These are phyloP conservation scores for Alternaria burnsii DNA, from an alignment of 2,329 filamentous ascomycete species.

Conservation along the genomic window DNA sequence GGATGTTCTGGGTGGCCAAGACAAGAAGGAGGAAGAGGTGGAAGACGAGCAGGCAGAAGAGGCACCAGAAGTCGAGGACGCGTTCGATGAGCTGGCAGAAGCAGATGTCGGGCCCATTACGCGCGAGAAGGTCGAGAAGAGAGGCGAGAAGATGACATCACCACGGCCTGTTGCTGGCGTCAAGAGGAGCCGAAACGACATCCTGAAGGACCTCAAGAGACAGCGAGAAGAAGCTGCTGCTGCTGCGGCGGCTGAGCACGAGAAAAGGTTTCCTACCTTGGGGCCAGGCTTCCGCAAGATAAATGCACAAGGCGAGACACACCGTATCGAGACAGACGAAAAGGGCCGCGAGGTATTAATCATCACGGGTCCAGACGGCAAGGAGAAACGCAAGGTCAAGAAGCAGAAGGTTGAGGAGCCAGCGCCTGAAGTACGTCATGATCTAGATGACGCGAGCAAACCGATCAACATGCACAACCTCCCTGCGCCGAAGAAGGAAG, in stretches of 20 bases:
- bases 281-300: conserved; percentile 65
- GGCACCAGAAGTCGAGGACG: conserved; percentile 52
- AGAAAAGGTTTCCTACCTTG: conserved; percentile 55
- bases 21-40: conserved; percentile 47
- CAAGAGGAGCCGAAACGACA: conserved; percentile 66
- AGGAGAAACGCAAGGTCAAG: conserved; percentile 67
- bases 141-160: conserved; percentile 58
- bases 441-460: conserved; percentile 56
- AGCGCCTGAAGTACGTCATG: conserved; percentile 49
- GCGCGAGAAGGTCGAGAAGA: conserved; percentile 65
- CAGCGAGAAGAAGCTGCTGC: conserved; percentile 58
- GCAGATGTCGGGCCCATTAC: conserved; percentile 75
- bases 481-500: conserved; percentile 51
- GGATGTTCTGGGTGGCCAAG: conserved; percentile 50
- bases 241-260: conserved; percentile 53
- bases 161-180: conserved; percentile 55
- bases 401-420: conserved; percentile 57
- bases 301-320: conserved; percentile 58
- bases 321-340: conserved; percentile 65
- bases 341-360: conserved; percentile 66
- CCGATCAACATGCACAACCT: conserved; percentile 52
- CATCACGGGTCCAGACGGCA: conserved; percentile 66
- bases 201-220: conserved; percentile 66
- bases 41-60: conserved; percentile 38
- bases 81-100: conserved; percentile 63